Evolutionary conservation across 345 rosid genomes (phyloP).

Genomic region (Reutealis trisperma): DNA sequence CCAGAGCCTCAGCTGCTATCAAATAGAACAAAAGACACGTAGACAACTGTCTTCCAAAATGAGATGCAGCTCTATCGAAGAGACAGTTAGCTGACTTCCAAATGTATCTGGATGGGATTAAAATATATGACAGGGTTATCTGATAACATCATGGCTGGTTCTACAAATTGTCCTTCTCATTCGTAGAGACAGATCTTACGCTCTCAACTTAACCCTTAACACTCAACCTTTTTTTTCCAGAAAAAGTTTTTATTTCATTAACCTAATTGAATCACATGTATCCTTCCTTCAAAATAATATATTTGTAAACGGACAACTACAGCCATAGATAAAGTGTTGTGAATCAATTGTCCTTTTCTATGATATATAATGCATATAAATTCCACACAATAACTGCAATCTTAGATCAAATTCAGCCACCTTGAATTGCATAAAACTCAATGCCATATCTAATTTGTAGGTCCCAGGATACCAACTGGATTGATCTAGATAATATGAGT

Average conservation of each 20-base stretch:
- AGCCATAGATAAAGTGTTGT: background rate
- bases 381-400: background rate
- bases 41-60: too few species aligned
- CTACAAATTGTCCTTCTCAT: background rate
- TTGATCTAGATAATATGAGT: background rate
- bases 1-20: background rate
- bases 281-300: background rate
- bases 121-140: too few species aligned
- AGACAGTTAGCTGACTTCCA: too few species aligned
- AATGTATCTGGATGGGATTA: too few species aligned
- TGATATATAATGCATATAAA: background rate
- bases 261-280: background rate
- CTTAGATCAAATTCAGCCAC: background rate
- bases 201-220: background rate
- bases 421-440: background rate
- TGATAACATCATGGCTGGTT: background rate
- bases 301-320: background rate
- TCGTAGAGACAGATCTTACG: background rate
- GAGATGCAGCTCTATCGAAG: too few species aligned
- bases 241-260: background rate
- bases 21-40: too few species aligned
- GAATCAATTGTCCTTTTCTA: slow-evolving; percentile 2
- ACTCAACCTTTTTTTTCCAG: too few species aligned
- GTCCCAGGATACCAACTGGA: background rate
- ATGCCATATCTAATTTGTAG: slow-evolving; percentile 2